Evolutionary conservation across 352 stramenopile species (phyloP), one percentile per base, ranked within the genome.

Genomic region (Halophytophthora polymorphica): DNA sequence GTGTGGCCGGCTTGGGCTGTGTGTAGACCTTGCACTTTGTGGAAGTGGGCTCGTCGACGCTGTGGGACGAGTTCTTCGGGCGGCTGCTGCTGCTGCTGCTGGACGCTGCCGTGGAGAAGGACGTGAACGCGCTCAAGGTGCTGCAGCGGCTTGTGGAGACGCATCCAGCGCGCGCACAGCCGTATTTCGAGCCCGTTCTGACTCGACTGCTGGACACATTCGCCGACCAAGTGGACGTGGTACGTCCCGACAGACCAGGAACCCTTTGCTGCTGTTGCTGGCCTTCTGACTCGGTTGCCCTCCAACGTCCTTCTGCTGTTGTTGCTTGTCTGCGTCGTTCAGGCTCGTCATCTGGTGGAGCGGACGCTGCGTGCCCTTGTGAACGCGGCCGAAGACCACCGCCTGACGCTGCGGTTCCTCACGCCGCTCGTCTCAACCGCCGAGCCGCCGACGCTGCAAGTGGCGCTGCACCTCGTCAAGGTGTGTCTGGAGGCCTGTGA

Each of bases 111-210:
- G 73, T 61, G 7, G 71, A 84, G 13, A 69, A 69, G 1, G 69
- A 84, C 25, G 54, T 71, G 11, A 68, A 68, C 15, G 74, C 75
- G 0, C 56, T 89, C n/a, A 81, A 79, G 17, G 67, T 87, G 36
- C 41, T 90, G 0, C 62, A 77, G 34, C 56, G 53, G 12, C 50
- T 90, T 15, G 59, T 90, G 6, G 45, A 66, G 34, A 47, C 53
- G 15, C 75, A 85, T 25, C 51, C 62, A 12, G 50, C 53, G 29
- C 77, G 71, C 6, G 61, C 66, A 0, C 58, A 86, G 46, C 64
- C 71, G 45, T 86, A 78, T 56, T 69, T 82, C 28, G 66, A 85
- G 29, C 57, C 74, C n/a, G 75, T 90, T 50, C 50, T 88, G 15
- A 47, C 78, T 23, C 72, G 75, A 2, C 62, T 91, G 14, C 56